Evolutionary conservation across 2,329 filamentous ascomycete species (phyloP), one percentile per base, ranked within the genome.

Genomic region (Paecilomyces sp.): DNA sequence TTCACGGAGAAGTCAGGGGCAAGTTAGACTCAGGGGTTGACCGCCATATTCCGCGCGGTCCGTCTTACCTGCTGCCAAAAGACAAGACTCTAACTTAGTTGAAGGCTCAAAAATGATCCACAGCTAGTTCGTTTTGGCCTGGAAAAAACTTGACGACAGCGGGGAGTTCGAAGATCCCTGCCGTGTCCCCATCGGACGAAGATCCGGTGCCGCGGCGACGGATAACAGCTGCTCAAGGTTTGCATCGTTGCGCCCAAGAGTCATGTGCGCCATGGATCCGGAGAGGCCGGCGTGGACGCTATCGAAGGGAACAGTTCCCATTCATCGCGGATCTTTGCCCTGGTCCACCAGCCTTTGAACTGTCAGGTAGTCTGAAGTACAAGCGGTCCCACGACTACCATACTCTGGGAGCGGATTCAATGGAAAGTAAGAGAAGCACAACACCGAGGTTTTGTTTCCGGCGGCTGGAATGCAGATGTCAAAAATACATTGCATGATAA

Each of bases 151-250:
- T 53, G n/a, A 53, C 8, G n/a, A 47, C 41, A 47, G 41, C 41
- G 41, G 51, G 9, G 51, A 53, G 51, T 13, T 12, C 22, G 25
- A 53, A 30, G 25, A 53, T 53, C 51, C 51, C 51, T 53, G 51
- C 51, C 51, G 60, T 57, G 59, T 57, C 58, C 58, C 60, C 64
- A 72, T 58, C 70, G 70, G 72, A 72, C 61, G 64, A 65, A 60
- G 65, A 68, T 68, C 70, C 66, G 67, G 66, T 73, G 68, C 72
- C 72, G 70, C 72, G 71, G 66, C 66, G 71, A 72, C 69, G 71
- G 70, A 68, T 72, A 66, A 61, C 59, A 66, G 57, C 59, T 54
- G 18, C n/a, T 47, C 28, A 33, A 12, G 30, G 33, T 22, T 36
- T 50, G 36, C 41, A 53, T 57, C 31, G 22, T 15, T 54, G n/a